phyloP scores from a whole-genome alignment of 1,284 basidiomycete species.

The Ceratobasidium sp. region DNA sequence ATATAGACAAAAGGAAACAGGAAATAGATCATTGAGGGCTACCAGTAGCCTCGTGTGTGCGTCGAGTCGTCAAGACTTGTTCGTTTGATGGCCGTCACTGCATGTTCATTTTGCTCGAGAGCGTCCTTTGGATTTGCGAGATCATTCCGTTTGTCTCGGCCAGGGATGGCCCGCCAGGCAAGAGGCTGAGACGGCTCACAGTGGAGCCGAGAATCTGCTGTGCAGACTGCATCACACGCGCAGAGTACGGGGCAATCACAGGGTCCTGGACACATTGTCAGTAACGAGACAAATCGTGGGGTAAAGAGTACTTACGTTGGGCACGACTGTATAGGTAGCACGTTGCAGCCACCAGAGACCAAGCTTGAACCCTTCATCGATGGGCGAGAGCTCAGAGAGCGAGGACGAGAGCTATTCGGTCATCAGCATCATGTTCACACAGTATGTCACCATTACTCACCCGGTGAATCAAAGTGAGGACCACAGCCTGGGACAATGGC shows the following conservation, averaged over 20 bases:
- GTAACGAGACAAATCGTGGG: conserved; percentile 8
- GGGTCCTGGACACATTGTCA: conserved; percentile 61
- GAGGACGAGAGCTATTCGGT: conserved; percentile 65
- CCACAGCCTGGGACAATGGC: conserved; percentile 78
- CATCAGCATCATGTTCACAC: conserved; percentile 3
- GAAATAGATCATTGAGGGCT: conserved; percentile 5
- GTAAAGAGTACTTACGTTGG: conserved; percentile 59
- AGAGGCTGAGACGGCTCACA: conserved; percentile 74
- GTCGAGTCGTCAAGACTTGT: background rate
- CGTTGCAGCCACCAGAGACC: conserved; percentile 85
- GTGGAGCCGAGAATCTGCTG: conserved; percentile 74
- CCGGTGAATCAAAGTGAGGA: conserved; percentile 77
- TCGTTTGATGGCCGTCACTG: conserved; percentile 6
- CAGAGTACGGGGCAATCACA: conserved; percentile 77
- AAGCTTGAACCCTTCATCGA: conserved; percentile 77
- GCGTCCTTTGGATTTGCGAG: conserved; percentile 72
- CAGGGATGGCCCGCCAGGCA: conserved; percentile 67
- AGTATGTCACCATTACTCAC: conserved; percentile 54
- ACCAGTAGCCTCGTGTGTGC: conserved; percentile 3
- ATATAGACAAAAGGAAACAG: conserved; percentile 24
- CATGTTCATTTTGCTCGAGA: conserved; percentile 63
- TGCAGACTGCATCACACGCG: conserved; percentile 77
- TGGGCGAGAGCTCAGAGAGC: conserved; percentile 73
- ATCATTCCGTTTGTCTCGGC: conserved; percentile 71
- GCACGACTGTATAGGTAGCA: conserved; percentile 68